Conservation (phyloP, 306 rosid genomes). For the Lupinus albus region DNA sequence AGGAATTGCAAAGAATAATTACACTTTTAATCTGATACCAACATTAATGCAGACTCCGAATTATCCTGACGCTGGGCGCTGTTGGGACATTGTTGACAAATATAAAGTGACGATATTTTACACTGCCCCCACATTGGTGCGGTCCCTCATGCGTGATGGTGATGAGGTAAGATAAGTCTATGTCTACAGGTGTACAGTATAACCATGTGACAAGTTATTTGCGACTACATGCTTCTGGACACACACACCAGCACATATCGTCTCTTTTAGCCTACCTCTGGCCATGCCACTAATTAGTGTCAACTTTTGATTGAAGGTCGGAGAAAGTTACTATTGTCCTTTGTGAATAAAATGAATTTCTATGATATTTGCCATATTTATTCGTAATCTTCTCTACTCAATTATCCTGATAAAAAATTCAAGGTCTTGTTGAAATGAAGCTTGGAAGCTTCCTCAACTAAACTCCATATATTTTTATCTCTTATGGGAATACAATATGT, state of each 20-base stretch:
- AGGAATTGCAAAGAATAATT: slow-evolving; percentile 25
- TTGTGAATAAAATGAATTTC: background rate
- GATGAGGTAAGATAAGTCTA: slow-evolving; percentile 57
- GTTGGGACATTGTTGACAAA: slow-evolving; percentile 99
- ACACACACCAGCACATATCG: background rate
- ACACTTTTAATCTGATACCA: slow-evolving; percentile 29
- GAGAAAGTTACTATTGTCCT: slow-evolving; percentile 8
- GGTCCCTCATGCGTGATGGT: slow-evolving; percentile 98
- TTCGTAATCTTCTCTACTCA: slow-evolving; percentile 3
- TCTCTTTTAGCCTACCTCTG: slow-evolving; percentile 4
- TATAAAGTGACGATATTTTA: slow-evolving; percentile 87
- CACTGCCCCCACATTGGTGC: slow-evolving; percentile 97
- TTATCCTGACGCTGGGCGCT: slow-evolving; percentile 92
- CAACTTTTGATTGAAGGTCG: background rate
- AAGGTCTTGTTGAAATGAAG: slow-evolving; percentile 6
- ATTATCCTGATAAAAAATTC: background rate
- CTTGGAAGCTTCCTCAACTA: slow-evolving; percentile 13
- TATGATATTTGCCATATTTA: background rate
- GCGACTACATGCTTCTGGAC: slow-evolving; percentile 25
- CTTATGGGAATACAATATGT: background rate
- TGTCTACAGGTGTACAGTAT: background rate
- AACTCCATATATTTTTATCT: slow-evolving; percentile 13
- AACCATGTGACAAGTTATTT: slow-evolving; percentile 29
- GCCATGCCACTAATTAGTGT: background rate
- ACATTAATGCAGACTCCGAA: slow-evolving; percentile 78